Evolutionary conservation across 2,329 filamentous ascomycete genomes (phyloP), one percentile per base, ranked within the genome.

Genomic region (Aspergillus melleus): DNA sequence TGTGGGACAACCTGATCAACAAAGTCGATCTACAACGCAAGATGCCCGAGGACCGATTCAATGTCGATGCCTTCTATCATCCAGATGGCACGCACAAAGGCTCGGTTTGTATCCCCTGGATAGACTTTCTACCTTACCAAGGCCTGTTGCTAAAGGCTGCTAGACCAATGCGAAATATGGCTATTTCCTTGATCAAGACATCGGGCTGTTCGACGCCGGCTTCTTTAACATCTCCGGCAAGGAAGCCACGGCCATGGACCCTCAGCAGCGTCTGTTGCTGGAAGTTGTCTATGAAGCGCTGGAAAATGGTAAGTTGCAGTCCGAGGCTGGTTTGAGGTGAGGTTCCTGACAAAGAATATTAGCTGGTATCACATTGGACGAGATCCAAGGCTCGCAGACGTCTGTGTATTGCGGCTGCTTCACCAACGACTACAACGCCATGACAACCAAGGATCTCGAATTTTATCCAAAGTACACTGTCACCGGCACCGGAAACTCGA

Each of bases 141-240:
- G 14, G 29, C 49, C 4, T 6, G 8, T 11, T 6, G 29, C 49
- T 51, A 19, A 32, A 24, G 8, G 29, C 9, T 51, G 22, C 11
- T 51, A 51, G 49, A 51, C 49, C 20, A 42, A 54, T 14, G 29
- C 52, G 12, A 29, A 29, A 16, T 54, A 54, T 47, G 54, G 54
- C 6, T 51, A 57, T 24, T 57, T 57, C 36, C 46, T 57, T 3
- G 47, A 57, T 22, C 54, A 51, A 32, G 29, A 50, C 12, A 24
- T 57, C 11, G 47, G 47, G 8, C 20, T 44, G 12, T 73, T 75
- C 42, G 72, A 75, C 57, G 67, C 70, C 1, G 10, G n/a, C 16
- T 75, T 75, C 49, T 75, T 75, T 57, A 58, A 61, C 19, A 67
- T 74, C 29, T 55, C n/a, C 59, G 39, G 54, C 3, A 50, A 61